Evolutionary conservation across 108 stramenopile genomes (phyloP), one percentile per base, ranked within the genome.

Genomic region (Fistulifera pelliculosa): DNA sequence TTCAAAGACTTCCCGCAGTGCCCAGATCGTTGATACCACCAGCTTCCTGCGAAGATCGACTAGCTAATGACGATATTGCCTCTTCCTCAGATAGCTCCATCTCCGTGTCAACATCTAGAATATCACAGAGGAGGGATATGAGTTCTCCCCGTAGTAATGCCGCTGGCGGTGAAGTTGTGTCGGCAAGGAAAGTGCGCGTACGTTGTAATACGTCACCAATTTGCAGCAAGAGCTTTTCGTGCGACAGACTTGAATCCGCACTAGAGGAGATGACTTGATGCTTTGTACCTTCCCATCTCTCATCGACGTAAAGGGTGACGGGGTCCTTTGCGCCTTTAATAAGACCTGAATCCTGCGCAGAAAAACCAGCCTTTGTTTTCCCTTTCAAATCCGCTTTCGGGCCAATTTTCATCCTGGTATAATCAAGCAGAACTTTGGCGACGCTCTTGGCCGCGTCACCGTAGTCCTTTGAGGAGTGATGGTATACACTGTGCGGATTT

Each of bases 141-240:
- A 87, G 53, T 57, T 90, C 85, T 53, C 85, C 81, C 23, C 83
- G 73, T 19, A 90, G 52, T 50, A 82, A 49, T 10, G 80, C 79
- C 1, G 89, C 85, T 7, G 88, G 78, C 1, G 71, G 69, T 12
- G 79, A 80, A 5, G 76, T 76, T 4, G 76, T 70, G 44, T 87
- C 89, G 0, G 83, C 83, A 19, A 90, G 61, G 47, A 87, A 90
- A 21, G 83, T 79, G 47, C 77, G 62, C 26, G 85, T 82, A 26
- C 89, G 68, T 27, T 90, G 85, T 17, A 90, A 69, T 12, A 86
- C 81, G 54, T 90, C 89, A 13, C 89, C 89, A 38, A 87, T 87
- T 49, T 74, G 73, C 38, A 82, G 43, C 0, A 84, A 69, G 0
- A 79, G 69, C 31, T 77, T 66, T 13, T 80, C 74, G 15, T 56